A percentile compares a stretch with the other conserved stretches of the same genome.
phyloP scores from a whole-genome alignment of 441 rosid species.

The California macrophylla region DNA sequence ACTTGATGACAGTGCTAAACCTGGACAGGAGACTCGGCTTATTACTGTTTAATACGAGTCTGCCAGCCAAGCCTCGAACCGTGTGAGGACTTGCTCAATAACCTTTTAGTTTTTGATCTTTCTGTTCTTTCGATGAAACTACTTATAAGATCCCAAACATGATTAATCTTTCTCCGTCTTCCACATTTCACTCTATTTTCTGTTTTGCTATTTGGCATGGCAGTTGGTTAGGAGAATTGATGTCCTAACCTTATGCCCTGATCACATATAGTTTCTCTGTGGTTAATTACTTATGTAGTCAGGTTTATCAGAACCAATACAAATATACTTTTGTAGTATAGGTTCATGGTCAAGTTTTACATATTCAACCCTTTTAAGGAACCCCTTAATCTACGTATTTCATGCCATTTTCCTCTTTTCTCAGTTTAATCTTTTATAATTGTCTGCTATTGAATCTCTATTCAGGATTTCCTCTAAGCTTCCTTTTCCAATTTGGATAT shows the following conservation, averaged over 20 bases:
- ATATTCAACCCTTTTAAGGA: not conserved
- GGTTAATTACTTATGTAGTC: no score
- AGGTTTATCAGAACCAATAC: no score
- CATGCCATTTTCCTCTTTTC: not conserved
- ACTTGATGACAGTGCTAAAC: conserved; percentile 1
- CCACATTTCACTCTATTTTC: not conserved
- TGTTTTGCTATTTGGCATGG: no score
- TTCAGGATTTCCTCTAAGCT: not conserved
- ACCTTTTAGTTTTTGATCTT: not conserved
- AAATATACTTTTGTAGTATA: no score
- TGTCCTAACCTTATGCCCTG: no score
- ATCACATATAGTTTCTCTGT: not conserved
- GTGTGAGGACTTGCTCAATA: not conserved
- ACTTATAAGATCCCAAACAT: not conserved
- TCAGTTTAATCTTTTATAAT: not conserved
- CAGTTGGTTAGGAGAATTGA: no score
- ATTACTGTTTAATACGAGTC: not conserved
- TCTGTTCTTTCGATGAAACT: not conserved
- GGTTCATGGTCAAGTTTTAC: not conserved
- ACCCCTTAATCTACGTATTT: not conserved
- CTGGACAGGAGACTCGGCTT: not conserved
- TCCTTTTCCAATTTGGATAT: not conserved
- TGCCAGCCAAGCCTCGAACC: not conserved
- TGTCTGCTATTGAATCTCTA: not conserved
- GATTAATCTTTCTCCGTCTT: not conserved